Evolutionary conservation across 148 eudicot genomes (phyloP), one percentile per base, ranked within the genome.

Genomic region (Rhododendron williamsianum): DNA sequence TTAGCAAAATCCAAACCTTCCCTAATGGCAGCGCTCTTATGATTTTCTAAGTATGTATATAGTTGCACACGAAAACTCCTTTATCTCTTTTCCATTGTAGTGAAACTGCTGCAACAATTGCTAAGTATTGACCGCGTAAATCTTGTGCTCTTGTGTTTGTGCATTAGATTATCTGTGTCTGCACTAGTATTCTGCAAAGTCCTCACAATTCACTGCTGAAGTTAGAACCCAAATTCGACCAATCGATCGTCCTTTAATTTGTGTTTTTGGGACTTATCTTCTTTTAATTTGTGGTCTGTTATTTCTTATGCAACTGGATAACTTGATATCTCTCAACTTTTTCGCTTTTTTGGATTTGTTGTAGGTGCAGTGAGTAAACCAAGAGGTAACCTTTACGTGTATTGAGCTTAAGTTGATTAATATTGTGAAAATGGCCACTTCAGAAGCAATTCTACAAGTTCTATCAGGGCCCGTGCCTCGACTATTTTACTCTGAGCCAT

Each of bases 401-500:
- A 58, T 76, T 38, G 46, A 54, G 76, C 58, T 76, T 82, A 82
- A 86, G 81, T 69, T 69, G 87, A 76, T 82, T 46, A 51, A 46
- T 86, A 72, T 60, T 27, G 82, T 52, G 77, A 43, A 43, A 33
- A 86, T 88, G 90, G 85, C 67, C 76, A 85, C 90, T 81, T 80
- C 88, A 21, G 87, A 87, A 85, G 91, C 87, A 84, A 77, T 87
- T 86, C 78, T 89, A 25, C 83, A 54, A 81, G 83, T 81, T 81
- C 41, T 81, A 38, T 84, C 91, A 35, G 83, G 84, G 74, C 21
- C 87, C 27, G 49, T 63, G 30, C 86, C 90, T 84, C 52, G 18
- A 48, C 58, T 35, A 5, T 45, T 48, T 48, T 63, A 83, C 30
- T 73, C 60, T 43, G 72, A 80, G 36, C 83, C 86, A 23, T 78